These are phyloP conservation scores for Acorus gramineus DNA, from an alignment of 106 monocot species.

Conservation along the genomic window DNA sequence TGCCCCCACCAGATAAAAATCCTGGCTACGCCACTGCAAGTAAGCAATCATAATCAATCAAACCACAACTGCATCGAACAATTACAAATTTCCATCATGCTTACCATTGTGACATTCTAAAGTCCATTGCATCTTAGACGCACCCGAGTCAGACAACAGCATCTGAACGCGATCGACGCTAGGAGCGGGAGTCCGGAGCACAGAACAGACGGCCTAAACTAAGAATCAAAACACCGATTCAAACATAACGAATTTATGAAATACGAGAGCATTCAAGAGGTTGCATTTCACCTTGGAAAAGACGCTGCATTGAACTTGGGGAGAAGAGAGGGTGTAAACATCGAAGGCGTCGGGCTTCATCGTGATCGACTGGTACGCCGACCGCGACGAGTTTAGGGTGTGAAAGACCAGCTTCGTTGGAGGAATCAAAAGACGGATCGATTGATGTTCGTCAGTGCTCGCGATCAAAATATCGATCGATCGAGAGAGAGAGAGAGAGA, in stretches of 20 bases:
- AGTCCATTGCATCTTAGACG: conserved; percentile 68
- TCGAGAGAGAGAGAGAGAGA: conserved; percentile 2
- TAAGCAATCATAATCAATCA: no score
- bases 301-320: conserved; percentile 58
- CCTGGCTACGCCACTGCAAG: no score
- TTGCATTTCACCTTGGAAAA: conserved; percentile 39
- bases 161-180: conserved; percentile 46
- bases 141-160: conserved; percentile 41
- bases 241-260: no score
- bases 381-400: conserved; percentile 84
- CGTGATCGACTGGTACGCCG: conserved; percentile 73
- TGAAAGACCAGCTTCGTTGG: conserved; percentile 49
- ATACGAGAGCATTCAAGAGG: no score
- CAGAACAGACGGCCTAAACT: conserved; percentile 40
- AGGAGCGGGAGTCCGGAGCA: conserved; percentile 59
- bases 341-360: conserved; percentile 75
- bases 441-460: not conserved
- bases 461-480: conserved; percentile 4
- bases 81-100: no score
- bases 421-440: conserved; percentile 1
- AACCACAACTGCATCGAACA: no score
- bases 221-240: not conserved
- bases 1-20: no score
- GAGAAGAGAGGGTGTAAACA: conserved; percentile 21
- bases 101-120: conserved; percentile 68